Base-by-base conservation (phyloP, 345 rosid genomes). In the Tarenaya hassleriana region DNA sequence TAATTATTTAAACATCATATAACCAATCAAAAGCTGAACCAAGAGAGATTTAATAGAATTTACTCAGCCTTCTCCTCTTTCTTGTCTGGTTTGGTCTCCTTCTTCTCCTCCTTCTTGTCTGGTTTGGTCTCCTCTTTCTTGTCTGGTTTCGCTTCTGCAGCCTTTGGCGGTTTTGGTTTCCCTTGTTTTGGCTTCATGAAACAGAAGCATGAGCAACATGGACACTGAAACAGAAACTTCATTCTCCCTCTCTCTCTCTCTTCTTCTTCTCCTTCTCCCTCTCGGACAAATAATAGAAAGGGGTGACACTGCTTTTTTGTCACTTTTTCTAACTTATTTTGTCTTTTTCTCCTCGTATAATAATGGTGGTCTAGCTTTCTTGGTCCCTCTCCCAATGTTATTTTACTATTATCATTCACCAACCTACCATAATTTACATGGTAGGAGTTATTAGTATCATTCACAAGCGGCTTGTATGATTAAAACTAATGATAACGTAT, bases 151-250 rank as follows among this genome's bases (percentile, higher is more conserved):
- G 62, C 19, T 54, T 50, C 63, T 32, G 31, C 42, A 49, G 58
- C 48, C 48, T 68, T 68, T 45, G 73, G 73, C 47, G 58, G 40
- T 55, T 68, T 68, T 45, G 73, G 73, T 52, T 69, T 62, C 18
- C 83, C 90, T 19, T 34, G 43, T 73, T 75, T 74, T 16, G 89
- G 95, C 75, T 82, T 85, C 87, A 85, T 21, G 79, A 85, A 82
- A 75, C 89, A 85, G 74, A 85, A 85, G 65, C 95, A 85, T 8
- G 90, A 77, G 34, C 95, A 85, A 32, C 95, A 79, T 43, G 95
- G 95, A 32, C 89, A 85, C 58, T 85, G 95, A 47, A 82, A 85
- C 81, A 85, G 76, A 81, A 85, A 85, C 83, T 85, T 85, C 95
- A 85, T 85, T 67, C 31, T 52, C 14, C 53, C 58, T 52, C 50